Evolutionary conservation across 1,139 yeast species (phyloP), one percentile per base, ranked within the genome.

Genomic region (Yamadazyma membranifaciens): DNA sequence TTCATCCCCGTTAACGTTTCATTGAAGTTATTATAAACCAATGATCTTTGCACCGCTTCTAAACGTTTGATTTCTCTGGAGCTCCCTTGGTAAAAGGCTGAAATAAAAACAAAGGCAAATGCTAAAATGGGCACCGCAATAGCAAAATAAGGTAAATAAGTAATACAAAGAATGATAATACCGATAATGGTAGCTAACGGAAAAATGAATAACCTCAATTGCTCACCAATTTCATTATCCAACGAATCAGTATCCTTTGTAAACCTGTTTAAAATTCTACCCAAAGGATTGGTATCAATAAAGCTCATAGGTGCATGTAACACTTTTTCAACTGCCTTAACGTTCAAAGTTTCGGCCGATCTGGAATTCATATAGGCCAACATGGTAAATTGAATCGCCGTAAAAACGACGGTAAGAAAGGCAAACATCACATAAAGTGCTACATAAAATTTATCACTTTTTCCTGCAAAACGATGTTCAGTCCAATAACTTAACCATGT

Each of bases 201-300:
- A 51, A 67, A 69, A 11, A 69, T 50, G 43, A 70, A 66, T 42
- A 69, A 62, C 43, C 75, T 60, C 53, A 68, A 54, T 45, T 70
- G 75, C 45, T 71, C 76, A 27, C 74, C 71, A 46, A 70, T 61
- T 50, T 69, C 76, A 48, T 70, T 70, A 51, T 71, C 77, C 48
- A 72, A 64, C 9, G 72, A 62, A 50, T 72, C 77, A 9, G 76
- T 70, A 50, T 72, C 77, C 49, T 68, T 70, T 7, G 75, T 69
- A 49, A 95, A 42, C 84, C 91, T 57, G 55, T 70, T 70, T 53
- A 72, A 60, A 28, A 72, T 63, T 56, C 76, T 60, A 15, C 76
- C 77, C 51, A 69, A 54, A 6, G 77, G 77, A 37, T 65, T 70
- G 12, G 73, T 63, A 53, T 71, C 77, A 57, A 71, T 61, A 49